These are phyloP conservation scores for Mucor saturninus DNA, from an alignment of 371 early-diverging fungal species.

Conservation along the genomic window DNA sequence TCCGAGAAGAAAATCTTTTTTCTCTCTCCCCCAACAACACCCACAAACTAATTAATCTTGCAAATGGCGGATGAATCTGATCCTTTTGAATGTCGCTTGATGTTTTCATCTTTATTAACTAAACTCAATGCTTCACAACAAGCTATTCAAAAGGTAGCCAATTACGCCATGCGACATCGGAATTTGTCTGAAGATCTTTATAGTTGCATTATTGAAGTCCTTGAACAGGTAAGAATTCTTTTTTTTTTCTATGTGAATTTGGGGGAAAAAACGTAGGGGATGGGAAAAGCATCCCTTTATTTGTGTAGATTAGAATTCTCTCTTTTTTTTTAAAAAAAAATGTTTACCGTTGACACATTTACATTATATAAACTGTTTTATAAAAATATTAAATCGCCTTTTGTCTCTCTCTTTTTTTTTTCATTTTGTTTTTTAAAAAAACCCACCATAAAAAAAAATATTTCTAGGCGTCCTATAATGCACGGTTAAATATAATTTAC, in stretches of 20 bases:
- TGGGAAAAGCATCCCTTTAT: background rate
- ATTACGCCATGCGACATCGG: slow-evolving; percentile 69
- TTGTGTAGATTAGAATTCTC: background rate
- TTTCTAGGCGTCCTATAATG: slow-evolving; percentile 58
- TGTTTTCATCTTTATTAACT: slow-evolving; percentile 65
- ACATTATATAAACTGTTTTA: slow-evolving; percentile 1
- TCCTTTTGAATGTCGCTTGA: slow-evolving; percentile 77
- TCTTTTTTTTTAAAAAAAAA: no score
- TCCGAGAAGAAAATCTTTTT: no score
- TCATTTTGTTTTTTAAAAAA: slow-evolving; percentile 6
- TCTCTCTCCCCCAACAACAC: no score
- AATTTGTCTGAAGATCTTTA: slow-evolving; percentile 75
- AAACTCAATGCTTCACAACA: slow-evolving; percentile 80
- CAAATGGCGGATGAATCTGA: slow-evolving; percentile 61
- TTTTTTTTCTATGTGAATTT: slow-evolving; percentile 4
- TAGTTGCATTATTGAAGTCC: slow-evolving; percentile 74
- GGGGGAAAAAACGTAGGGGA: background rate
- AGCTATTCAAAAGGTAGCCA: slow-evolving; percentile 72
- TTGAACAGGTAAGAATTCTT: slow-evolving; percentile 62
- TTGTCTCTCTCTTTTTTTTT: slow-evolving; percentile 9
- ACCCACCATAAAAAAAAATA: slow-evolving; percentile 14
- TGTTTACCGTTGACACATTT: background rate
- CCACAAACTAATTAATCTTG: background rate
- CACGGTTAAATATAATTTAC: slow-evolving; percentile 76
- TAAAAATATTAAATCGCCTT: slow-evolving; percentile 22